Conservation (phyloP, 768 basidiomycete species). For the Coprinellus micaceus region DNA sequence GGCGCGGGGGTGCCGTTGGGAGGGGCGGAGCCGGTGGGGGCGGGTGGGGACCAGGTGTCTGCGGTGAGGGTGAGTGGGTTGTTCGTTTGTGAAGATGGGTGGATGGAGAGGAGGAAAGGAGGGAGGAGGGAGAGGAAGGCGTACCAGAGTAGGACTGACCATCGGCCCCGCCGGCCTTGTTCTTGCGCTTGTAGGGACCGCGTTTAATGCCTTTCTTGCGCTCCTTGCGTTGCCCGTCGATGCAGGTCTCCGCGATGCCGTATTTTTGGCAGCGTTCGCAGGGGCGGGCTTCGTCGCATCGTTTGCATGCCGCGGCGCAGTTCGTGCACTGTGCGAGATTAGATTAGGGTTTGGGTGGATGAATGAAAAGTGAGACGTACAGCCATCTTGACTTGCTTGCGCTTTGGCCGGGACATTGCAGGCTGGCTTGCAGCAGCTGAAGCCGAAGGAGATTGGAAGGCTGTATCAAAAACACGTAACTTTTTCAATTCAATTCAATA, state of each 20-base stretch:
- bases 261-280: constrained; percentile 91
- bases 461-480: constrained; percentile 13
- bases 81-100: constrained; percentile 8
- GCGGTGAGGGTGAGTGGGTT: no score
- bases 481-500: neutral
- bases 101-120: no score
- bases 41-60: no score
- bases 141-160: constrained; percentile 16
- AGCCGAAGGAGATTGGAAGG: constrained; percentile 23
- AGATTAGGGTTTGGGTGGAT: neutral
- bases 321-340: constrained; percentile 70
- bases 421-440: neutral
- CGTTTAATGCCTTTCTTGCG: constrained; percentile 87
- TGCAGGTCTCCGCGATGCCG: constrained; percentile 70
- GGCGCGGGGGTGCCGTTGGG: neutral
- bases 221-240: constrained; percentile 91
- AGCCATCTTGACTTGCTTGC: constrained; percentile 87
- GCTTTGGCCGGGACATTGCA: constrained; percentile 46
- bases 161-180: constrained; percentile 29
- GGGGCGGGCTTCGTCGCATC: constrained; percentile 83
- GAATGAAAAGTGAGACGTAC: constrained; percentile 27
- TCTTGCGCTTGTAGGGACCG: constrained; percentile 76
- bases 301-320: constrained; percentile 85
- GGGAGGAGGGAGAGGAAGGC: constrained; percentile 1
- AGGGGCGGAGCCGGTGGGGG: constrained; percentile 13